A percentile compares a stretch with the other conserved stretches of the same genome.
These are phyloP conservation scores for Talaromyces proteolyticus DNA, from an alignment of 495 filamentous ascomycete species.

Conservation along the genomic window DNA sequence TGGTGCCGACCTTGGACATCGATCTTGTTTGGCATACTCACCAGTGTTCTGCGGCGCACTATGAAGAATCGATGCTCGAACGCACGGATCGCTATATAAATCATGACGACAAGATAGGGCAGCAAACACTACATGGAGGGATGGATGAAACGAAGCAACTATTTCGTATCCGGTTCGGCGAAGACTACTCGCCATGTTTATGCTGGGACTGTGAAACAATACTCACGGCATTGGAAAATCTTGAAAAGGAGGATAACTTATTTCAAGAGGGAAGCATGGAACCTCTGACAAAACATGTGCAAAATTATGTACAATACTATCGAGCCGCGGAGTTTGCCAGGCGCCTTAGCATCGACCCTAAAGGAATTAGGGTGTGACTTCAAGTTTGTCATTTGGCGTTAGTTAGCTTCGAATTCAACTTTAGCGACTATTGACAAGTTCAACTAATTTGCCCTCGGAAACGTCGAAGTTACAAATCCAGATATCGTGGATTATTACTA, in stretches of 20 bases:
- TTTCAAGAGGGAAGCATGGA: neutral
- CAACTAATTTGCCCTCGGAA: too few relatives aligned
- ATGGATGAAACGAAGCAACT: slow-evolving; percentile 10
- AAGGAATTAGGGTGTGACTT: too few relatives aligned
- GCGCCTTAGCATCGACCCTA: too few relatives aligned
- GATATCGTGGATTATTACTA: too few relatives aligned
- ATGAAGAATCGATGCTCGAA: slow-evolving; percentile 7
- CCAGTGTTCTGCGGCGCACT: slow-evolving; percentile 24
- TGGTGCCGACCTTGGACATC: slow-evolving; percentile 21
- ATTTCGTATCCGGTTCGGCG: slow-evolving; percentile 10
- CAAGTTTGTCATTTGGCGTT: too few relatives aligned
- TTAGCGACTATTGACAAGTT: too few relatives aligned
- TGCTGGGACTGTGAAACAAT: slow-evolving; percentile 9
- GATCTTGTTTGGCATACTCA: slow-evolving; percentile 39
- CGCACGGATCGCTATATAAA: slow-evolving; percentile 11
- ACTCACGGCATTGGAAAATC: neutral
- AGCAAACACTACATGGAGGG: slow-evolving; percentile 4
- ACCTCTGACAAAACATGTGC: neutral
- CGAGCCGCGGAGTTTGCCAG: slow-evolving; percentile 3
- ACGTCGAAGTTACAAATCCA: too few relatives aligned
- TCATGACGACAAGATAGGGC: slow-evolving; percentile 14
- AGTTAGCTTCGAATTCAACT: too few relatives aligned
- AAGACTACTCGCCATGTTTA: slow-evolving; percentile 3
- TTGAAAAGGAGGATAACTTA: neutral
- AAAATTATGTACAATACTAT: neutral